Conservation (phyloP, 192 early-diverging fungal species). For the Geranomyces variabilis region DNA sequence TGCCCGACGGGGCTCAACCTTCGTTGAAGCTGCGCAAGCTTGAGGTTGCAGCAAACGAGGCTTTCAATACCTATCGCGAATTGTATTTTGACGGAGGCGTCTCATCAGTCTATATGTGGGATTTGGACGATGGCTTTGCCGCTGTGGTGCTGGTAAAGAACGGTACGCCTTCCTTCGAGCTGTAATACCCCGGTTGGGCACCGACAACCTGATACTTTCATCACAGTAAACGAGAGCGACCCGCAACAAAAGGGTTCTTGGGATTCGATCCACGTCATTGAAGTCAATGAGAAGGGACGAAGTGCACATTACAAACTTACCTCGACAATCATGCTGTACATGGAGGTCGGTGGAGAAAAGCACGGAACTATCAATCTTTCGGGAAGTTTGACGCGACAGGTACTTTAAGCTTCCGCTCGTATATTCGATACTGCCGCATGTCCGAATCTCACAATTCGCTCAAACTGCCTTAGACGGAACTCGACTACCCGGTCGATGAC, state of each 20-base stretch:
- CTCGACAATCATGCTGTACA: slow-evolving; percentile 94
- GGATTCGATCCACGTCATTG: slow-evolving; percentile 98
- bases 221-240: slow-evolving; percentile 22
- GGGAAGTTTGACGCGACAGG: slow-evolving; percentile 92
- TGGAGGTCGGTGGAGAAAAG: slow-evolving; percentile 67
- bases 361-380: slow-evolving; percentile 81
- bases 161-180: slow-evolving; percentile 51
- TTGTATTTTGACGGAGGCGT: slow-evolving; percentile 94
- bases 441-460: not conserved
- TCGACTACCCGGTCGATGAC: slow-evolving; percentile 79
- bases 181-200: not conserved
- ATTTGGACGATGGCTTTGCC: slow-evolving; percentile 86
- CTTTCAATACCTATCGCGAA: slow-evolving; percentile 95
- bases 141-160: slow-evolving; percentile 96
- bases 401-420: slow-evolving; percentile 23
- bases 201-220: not conserved
- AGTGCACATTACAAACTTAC: slow-evolving; percentile 95
- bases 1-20: slow-evolving; percentile 74
- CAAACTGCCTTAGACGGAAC: slow-evolving; percentile 65
- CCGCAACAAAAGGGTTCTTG: slow-evolving; percentile 70
- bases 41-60: slow-evolving; percentile 90
- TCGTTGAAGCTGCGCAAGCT: slow-evolving; percentile 82
- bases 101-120: slow-evolving; percentile 97
- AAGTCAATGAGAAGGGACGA: slow-evolving; percentile 79
- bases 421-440: not conserved